These are phyloP conservation scores for Cytospora mali DNA, from an alignment of 2,329 filamentous ascomycete genomes.

Conservation along the genomic window DNA sequence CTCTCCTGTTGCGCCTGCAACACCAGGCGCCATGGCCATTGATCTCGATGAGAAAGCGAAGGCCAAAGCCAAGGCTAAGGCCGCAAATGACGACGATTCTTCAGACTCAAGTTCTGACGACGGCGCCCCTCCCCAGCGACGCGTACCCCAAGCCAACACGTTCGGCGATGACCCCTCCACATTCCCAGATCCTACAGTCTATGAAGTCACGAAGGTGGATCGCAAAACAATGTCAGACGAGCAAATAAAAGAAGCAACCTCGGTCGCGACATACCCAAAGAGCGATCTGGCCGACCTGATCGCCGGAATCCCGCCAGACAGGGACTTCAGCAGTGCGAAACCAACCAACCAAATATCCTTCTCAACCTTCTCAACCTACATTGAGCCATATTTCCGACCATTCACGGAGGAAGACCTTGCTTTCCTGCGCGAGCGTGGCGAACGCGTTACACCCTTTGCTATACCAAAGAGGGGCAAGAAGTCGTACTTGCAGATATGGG, in stretches of 20 bases:
- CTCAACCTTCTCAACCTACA: constrained; percentile 86
- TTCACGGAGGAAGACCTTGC: constrained; percentile 93
- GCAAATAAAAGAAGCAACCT: constrained; percentile 86
- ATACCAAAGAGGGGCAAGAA: constrained; percentile 83
- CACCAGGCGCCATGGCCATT: constrained; percentile 61
- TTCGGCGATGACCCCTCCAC: constrained; percentile 91
- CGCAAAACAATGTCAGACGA: constrained; percentile 74
- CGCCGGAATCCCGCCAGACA: constrained; percentile 86
- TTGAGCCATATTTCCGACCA: constrained; percentile 87
- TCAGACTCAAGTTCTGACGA: constrained; percentile 58
- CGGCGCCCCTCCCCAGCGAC: constrained; percentile 61
- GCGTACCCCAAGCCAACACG: constrained; percentile 77
- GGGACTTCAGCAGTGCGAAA: constrained; percentile 93
- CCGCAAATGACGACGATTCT: constrained; percentile 41
- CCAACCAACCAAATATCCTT: constrained; percentile 93
- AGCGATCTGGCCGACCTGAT: constrained; percentile 83
- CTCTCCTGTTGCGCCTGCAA: constrained; percentile 55
- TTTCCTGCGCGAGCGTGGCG: constrained; percentile 87
- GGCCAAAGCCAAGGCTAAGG: constrained; percentile 43
- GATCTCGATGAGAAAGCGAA: constrained; percentile 53
- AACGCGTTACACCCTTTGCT: constrained; percentile 79
- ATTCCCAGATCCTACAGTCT: constrained; percentile 90
- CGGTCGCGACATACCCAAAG: constrained; percentile 80
- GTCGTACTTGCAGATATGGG: constrained; percentile 89
- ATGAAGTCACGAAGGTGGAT: constrained; percentile 80